A percentile compares a stretch with the other conserved stretches of the same genome.
Evolutionary conservation across 345 rosid species (phyloP).

Genomic region (Chamaenerion angustifolium): DNA sequence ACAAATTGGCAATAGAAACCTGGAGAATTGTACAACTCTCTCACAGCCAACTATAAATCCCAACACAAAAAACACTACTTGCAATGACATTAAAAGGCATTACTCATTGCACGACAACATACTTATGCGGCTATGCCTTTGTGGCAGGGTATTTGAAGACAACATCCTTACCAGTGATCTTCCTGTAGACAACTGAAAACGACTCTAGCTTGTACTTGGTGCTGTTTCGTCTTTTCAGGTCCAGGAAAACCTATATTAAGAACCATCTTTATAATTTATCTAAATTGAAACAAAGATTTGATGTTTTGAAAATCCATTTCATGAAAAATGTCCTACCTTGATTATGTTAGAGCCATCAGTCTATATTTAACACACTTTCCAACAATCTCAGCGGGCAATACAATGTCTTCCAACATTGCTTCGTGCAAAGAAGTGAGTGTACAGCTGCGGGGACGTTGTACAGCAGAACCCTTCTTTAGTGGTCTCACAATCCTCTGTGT

Average conservation of each 20-base stretch:
- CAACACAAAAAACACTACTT: background rate
- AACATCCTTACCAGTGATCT: constrained; percentile 71
- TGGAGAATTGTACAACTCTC: too few species aligned
- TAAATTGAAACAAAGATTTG: background rate
- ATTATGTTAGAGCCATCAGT: constrained; percentile 73
- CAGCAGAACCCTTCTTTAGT: constrained; percentile 92
- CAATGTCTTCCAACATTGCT: constrained; percentile 79
- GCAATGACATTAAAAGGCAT: too few species aligned
- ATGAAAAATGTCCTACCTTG: constrained; percentile 29
- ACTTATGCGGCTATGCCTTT: too few species aligned
- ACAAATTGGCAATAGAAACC: too few species aligned
- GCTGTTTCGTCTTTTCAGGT: constrained; percentile 65
- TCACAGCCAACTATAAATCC: too few species aligned
- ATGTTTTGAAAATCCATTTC: too few species aligned
- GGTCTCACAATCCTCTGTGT: constrained; percentile 70
- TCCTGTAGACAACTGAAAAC: constrained; percentile 66
- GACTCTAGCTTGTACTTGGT: constrained; percentile 74
- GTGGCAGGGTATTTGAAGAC: constrained; percentile 55
- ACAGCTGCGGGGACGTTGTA: constrained; percentile 73
- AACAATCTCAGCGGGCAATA: constrained; percentile 90
- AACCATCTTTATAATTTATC: background rate
- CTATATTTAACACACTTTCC: constrained; percentile 69
- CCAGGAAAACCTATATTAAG: constrained; percentile 46
- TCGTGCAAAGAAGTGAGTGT: constrained; percentile 73
- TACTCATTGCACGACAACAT: too few species aligned